These are phyloP conservation scores for Cubamyces sp. DNA, from an alignment of 768 basidiomycete genomes.

Conservation along the genomic window DNA sequence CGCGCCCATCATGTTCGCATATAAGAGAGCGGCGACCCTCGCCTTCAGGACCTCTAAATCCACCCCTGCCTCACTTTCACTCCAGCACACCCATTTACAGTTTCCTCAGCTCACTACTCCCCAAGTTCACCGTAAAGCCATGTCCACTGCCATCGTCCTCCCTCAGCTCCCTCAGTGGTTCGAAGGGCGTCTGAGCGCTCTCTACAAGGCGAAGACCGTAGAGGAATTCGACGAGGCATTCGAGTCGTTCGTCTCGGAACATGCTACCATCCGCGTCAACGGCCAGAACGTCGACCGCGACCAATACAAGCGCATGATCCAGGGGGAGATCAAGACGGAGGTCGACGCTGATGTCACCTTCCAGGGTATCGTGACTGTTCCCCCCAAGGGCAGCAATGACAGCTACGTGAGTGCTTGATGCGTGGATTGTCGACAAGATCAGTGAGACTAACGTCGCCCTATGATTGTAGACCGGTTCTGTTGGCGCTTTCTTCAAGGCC, in stretches of 20 bases:
- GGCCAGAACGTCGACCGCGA: slow-evolving; percentile 43
- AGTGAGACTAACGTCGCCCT: neutral
- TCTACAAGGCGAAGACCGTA: slow-evolving; percentile 44
- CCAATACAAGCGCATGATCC: slow-evolving; percentile 45
- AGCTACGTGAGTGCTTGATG: neutral
- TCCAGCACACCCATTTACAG: neutral
- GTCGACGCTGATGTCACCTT: slow-evolving; percentile 37
- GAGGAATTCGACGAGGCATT: slow-evolving; percentile 43
- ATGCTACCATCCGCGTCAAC: slow-evolving; percentile 46
- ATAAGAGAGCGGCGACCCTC: slow-evolving; percentile 9
- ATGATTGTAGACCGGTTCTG: slow-evolving; percentile 27
- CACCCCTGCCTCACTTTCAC: neutral
- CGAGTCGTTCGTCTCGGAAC: slow-evolving; percentile 43
- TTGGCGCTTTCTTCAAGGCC: slow-evolving; percentile 33
- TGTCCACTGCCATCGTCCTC: slow-evolving; percentile 37
- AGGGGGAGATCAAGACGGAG: slow-evolving; percentile 29
- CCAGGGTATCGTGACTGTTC: slow-evolving; percentile 36
- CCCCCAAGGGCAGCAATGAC: slow-evolving; percentile 20
- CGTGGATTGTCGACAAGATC: too few relatives aligned
- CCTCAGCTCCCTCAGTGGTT: slow-evolving; percentile 49
- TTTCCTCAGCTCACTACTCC: neutral
- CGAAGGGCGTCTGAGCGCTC: slow-evolving; percentile 40
- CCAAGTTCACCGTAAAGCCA: slow-evolving; percentile 6
- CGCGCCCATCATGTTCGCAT: slow-evolving; percentile 10
- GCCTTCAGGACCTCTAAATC: neutral